Conservation (phyloP, 768 basidiomycete species). For the Auricularia sp. region DNA sequence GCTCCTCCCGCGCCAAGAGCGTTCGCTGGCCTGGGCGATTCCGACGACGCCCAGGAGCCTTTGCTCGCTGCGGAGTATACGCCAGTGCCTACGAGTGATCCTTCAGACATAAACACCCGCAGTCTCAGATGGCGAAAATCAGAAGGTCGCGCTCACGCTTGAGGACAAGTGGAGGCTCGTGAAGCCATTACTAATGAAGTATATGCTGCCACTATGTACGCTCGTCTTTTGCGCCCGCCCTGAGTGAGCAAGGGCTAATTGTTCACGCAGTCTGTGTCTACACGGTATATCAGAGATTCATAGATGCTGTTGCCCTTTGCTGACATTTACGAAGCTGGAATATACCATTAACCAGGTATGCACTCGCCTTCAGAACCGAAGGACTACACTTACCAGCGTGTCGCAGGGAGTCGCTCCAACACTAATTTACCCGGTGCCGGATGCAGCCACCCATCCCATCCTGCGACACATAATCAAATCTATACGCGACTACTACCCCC, state of each 20-base stretch:
- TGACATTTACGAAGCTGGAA: slow-evolving; percentile 49
- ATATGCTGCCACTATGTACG: slow-evolving; percentile 92
- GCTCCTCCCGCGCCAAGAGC: slow-evolving; percentile 56
- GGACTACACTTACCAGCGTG: slow-evolving; percentile 1
- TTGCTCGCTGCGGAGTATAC: slow-evolving; percentile 30
- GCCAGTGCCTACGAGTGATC: slow-evolving; percentile 32
- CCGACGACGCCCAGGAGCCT: slow-evolving; percentile 13
- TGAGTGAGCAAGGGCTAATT: no score
- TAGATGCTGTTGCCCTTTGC: no score
- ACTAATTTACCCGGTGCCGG: slow-evolving; percentile 77
- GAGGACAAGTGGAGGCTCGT: slow-evolving; percentile 76
- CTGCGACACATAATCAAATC: slow-evolving; percentile 73
- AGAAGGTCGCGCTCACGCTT: slow-evolving; percentile 44
- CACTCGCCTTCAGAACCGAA: background rate
- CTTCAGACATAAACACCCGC: slow-evolving; percentile 2
- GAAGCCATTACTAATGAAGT: slow-evolving; percentile 65
- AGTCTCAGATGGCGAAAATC: slow-evolving; percentile 33
- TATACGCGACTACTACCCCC: slow-evolving; percentile 86
- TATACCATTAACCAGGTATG: slow-evolving; percentile 82
- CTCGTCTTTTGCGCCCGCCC: slow-evolving; percentile 9
- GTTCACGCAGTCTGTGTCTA: slow-evolving; percentile 45
- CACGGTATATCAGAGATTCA: slow-evolving; percentile 26
- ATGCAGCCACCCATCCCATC: slow-evolving; percentile 43
- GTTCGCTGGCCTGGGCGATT: slow-evolving; percentile 31
- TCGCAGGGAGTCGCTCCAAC: slow-evolving; percentile 80